These are phyloP conservation scores for Dactylorhiza incarnata DNA, from an alignment of 106 monocot genomes.

Conservation along the genomic window DNA sequence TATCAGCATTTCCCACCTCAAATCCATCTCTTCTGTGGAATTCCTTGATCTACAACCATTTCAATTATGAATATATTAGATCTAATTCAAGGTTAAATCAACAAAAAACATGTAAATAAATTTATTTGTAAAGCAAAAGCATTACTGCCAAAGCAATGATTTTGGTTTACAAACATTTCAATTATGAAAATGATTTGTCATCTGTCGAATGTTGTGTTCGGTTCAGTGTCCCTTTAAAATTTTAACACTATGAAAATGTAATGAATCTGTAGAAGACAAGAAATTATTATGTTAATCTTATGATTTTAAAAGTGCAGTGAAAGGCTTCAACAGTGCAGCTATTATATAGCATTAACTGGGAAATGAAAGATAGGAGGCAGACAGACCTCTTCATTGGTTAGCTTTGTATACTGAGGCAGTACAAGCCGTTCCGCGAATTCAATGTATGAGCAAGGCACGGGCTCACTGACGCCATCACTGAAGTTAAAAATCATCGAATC, in stretches of 20 bases:
- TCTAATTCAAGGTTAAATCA: background rate
- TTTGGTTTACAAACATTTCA: too few species aligned
- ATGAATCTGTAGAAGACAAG: background rate
- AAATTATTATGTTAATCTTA: background rate
- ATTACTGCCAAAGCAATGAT: too few species aligned
- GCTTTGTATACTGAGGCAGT: slow-evolving; percentile 65
- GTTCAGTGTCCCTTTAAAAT: too few species aligned
- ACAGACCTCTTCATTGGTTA: slow-evolving; percentile 60
- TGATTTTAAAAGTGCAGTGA: background rate
- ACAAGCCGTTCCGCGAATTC: slow-evolving; percentile 93
- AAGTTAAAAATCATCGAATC: slow-evolving; percentile 73
- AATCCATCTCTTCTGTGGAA: slow-evolving; percentile 92
- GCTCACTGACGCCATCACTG: slow-evolving; percentile 59
- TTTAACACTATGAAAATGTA: background rate
- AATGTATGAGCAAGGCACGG: slow-evolving; percentile 84
- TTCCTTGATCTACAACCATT: slow-evolving; percentile 55
- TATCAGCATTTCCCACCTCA: slow-evolving; percentile 98
- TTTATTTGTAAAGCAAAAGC: background rate
- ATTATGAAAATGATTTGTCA: too few species aligned
- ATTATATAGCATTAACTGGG: background rate
- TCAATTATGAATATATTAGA: background rate
- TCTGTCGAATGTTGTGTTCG: too few species aligned
- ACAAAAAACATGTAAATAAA: background rate
- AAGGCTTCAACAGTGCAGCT: background rate
- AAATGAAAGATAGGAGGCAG: background rate